Percentiles rank a stretch among this genome's conserved stretches.
Evolutionary conservation across 768 basidiomycete genomes (phyloP).

Genomic region (Udeniomyces megalosporus): DNA sequence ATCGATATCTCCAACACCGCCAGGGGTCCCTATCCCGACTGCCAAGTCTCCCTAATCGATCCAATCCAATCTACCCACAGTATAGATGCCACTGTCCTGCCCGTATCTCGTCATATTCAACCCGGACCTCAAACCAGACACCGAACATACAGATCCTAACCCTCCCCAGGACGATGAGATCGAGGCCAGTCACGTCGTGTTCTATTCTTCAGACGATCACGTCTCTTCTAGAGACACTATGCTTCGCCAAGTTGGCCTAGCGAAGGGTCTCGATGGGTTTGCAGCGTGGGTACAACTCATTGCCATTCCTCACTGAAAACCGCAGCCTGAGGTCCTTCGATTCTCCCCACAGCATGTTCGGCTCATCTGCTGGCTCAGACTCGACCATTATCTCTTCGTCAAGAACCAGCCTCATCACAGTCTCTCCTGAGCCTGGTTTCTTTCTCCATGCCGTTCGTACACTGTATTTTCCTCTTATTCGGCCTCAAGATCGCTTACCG

Average conservation of each 20-base stretch:
- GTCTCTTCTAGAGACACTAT: slow-evolving; percentile 10
- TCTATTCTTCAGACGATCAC: slow-evolving; percentile 10
- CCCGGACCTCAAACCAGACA: too few species aligned
- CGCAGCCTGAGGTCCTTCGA: too few species aligned
- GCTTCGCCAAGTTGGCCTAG: slow-evolving; percentile 13
- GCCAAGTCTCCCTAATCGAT: too few species aligned
- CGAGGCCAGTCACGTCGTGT: slow-evolving; percentile 10
- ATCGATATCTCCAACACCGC: too few species aligned
- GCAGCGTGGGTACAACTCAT: background rate
- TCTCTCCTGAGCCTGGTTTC: background rate
- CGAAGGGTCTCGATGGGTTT: slow-evolving; percentile 13
- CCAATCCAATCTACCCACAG: too few species aligned
- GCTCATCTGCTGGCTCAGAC: background rate
- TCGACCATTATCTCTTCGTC: slow-evolving; percentile 5
- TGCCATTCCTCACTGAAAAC: background rate
- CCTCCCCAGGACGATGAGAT: slow-evolving; percentile 8
- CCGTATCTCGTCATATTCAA: too few species aligned
- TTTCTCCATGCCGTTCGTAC: slow-evolving; percentile 1
- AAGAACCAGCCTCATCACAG: slow-evolving; percentile 1
- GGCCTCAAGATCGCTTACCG: background rate
- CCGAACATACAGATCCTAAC: background rate
- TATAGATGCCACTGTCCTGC: too few species aligned
- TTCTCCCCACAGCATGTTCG: slow-evolving; percentile 6
- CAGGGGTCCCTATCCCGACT: too few species aligned
- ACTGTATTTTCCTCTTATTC: background rate